Conservation (phyloP, 129 eudicot genomes). For the Logfia minima region DNA sequence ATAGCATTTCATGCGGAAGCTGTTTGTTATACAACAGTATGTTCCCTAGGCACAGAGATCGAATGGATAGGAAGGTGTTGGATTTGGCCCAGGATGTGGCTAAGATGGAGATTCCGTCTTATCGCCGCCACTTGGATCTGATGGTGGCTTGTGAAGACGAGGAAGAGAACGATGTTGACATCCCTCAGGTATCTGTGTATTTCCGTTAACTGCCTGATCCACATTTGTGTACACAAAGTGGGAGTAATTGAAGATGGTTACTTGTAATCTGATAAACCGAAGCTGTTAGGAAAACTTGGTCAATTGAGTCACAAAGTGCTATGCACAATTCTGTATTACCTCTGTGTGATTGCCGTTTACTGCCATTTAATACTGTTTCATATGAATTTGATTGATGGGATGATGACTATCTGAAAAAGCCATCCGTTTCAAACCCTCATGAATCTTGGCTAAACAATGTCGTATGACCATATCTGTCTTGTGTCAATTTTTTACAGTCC, state of each 20-base stretch:
- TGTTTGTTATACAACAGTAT: conserved; percentile 77
- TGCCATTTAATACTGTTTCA: conserved; percentile 7
- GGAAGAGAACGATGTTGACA: conserved; percentile 76
- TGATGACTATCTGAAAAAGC: conserved; percentile 6
- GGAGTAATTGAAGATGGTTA: conserved; percentile 12
- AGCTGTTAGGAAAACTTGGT: neutral
- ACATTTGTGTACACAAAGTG: neutral
- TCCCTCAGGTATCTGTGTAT: conserved; percentile 80
- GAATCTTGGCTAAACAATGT: conserved; percentile 17
- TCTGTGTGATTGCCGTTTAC: neutral
- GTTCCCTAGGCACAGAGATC: conserved; percentile 82
- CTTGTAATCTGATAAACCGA: conserved; percentile 16
- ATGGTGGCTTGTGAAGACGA: conserved; percentile 95
- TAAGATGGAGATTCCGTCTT: conserved; percentile 70
- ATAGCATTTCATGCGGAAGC: conserved; percentile 84
- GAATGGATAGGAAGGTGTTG: conserved; percentile 77
- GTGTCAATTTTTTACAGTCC: neutral
- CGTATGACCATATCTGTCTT: conserved; percentile 1
- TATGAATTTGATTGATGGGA: conserved; percentile 23
- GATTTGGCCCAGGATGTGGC: conserved; percentile 77
- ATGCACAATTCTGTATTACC: conserved; percentile 8
- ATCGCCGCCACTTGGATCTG: conserved; percentile 79
- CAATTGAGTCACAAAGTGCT: conserved; percentile 15
- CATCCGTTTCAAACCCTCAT: conserved; percentile 5
- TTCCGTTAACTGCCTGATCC: conserved; percentile 26